Evolutionary conservation across 495 filamentous ascomycete genomes (phyloP), one percentile per base, ranked within the genome.

Genomic region (Friedmanniomyces endolithicus): DNA sequence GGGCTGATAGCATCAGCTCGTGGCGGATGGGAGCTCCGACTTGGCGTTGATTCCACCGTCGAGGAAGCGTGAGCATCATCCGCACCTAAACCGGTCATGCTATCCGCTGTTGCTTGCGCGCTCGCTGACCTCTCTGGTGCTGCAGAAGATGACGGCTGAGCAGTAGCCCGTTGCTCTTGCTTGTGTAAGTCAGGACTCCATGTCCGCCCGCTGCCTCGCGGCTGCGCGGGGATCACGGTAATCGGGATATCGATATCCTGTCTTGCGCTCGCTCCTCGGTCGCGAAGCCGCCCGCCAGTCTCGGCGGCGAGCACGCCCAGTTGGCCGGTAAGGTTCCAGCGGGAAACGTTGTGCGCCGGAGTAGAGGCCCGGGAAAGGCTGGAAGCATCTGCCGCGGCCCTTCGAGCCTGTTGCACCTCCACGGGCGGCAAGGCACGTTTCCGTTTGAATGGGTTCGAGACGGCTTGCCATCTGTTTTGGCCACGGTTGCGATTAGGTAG

Each of bases 151-250:
- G 20, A n/a, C n/a, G 25, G 31, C 51, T 44, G 37, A 1, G n/a
- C 20, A 12, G 37, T 35, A 16, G 11, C 37, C 1, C 37, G 22
- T 31, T 31, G 24, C 31, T 55, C 22, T 20, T 44, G 37, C 3
- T 6, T 54, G 16, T 33, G 33, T 24, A 55, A 1, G 4, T 58
- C 48, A 7, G 68, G 68, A 50, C 63, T 67, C 69, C 69, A 72
- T 6, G 67, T 67, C 16, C 68, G 53, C 33, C 54, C 58, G 45
- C 55, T 58, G 1, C 65, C 66, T 67, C 81, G 72, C 4, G 77
- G 76, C 43, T 81, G 80, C 2, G 84, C 82, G 0, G 84, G 84
- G 45, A 88, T 84, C 24, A 85, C 72, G 8, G 80, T 85, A 22
- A 86, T 74, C 1, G 82, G 81, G 8, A 85, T 61, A 0, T 70